These are phyloP conservation scores for Cercospora beticola DNA, from an alignment of 2,329 filamentous ascomycete genomes.

Conservation along the genomic window DNA sequence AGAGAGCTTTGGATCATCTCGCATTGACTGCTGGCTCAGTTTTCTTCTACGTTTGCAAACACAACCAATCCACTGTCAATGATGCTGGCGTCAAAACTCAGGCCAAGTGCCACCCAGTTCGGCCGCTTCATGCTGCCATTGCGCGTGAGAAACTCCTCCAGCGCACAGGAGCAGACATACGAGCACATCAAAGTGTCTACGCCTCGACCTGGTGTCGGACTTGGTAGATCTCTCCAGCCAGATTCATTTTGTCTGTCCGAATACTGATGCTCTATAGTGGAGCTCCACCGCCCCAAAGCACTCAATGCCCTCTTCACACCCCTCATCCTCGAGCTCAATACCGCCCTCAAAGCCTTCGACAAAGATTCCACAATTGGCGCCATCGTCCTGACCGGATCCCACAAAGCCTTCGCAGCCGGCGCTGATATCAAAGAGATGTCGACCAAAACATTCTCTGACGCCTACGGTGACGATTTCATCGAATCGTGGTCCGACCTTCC, in stretches of 20 bases:
- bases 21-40: not conserved
- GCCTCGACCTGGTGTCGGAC: constrained; percentile 83
- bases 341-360: constrained; percentile 71
- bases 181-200: constrained; percentile 79
- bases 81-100: constrained; percentile 43
- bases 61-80: not conserved
- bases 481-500: constrained; percentile 89
- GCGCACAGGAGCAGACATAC: constrained; percentile 56
- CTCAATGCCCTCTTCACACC: constrained; percentile 91
- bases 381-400: constrained; percentile 83
- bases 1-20: not conserved
- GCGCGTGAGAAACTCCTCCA: constrained; percentile 51
- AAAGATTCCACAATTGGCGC: constrained; percentile 67
- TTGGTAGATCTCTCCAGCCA: constrained; percentile 58
- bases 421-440: constrained; percentile 99
- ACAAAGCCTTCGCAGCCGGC: constrained; percentile 89
- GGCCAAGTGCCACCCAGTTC: constrained; percentile 62
- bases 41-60: not conserved
- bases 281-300: constrained; percentile 89
- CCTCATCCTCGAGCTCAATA: constrained; percentile 85
- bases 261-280: constrained; percentile 60
- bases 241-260: not conserved
- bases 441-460: constrained; percentile 80
- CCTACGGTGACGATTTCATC: constrained; percentile 90
- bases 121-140: constrained; percentile 59